Base-by-base conservation (phyloP, 495 filamentous ascomycete genomes). In the Lasiosphaeria ovina region DNA sequence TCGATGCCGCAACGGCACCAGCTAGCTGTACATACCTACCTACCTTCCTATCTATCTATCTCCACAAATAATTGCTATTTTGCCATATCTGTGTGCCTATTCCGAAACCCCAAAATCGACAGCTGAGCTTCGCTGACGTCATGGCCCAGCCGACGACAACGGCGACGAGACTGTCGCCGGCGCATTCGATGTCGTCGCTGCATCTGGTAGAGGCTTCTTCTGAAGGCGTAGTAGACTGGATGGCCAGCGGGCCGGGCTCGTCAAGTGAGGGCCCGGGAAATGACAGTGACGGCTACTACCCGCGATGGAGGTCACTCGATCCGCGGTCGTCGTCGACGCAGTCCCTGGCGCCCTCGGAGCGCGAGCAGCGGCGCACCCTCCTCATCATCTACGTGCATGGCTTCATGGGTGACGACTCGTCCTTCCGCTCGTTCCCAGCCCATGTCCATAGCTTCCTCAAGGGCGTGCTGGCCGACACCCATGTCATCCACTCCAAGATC, bases 371-470 rank as follows among this genome's bases (percentile, higher is more conserved):
- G n/a, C 73, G 92, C 58, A 88, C 75, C 35, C 77, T 98, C 11
- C 78, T 98, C 1, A 64, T 97, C 9, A 74, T 98, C 31, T 97
- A 91, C 69, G 86, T 98, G 65, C 92, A 96, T 75, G 93, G 93
- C 48, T 97, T 97, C 76, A 90, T 92, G 84, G 93, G 93, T 34
- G 88, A 89, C 52, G 91, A 95, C 73, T 87, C 87, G 14, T 93
- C 89, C 62, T 98, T 98, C 66, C 86, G 88, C 60, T 87, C 86
- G 34, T 93, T 97, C 62, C 93, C 93, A 1, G 87, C 87, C 5
- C 92, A 98, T 73, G 82, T 97, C 0, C 93, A 98, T 74, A 83
- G 85, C 68, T 76, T 90, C 31, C 76, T 96, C 36, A 86, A 86
- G n/a, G 74, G 81, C 3, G 79, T 84, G 0, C 69, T 97, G 52